These are phyloP conservation scores for Leptographium procerum DNA, from an alignment of 2,329 filamentous ascomycete genomes.

Conservation along the genomic window DNA sequence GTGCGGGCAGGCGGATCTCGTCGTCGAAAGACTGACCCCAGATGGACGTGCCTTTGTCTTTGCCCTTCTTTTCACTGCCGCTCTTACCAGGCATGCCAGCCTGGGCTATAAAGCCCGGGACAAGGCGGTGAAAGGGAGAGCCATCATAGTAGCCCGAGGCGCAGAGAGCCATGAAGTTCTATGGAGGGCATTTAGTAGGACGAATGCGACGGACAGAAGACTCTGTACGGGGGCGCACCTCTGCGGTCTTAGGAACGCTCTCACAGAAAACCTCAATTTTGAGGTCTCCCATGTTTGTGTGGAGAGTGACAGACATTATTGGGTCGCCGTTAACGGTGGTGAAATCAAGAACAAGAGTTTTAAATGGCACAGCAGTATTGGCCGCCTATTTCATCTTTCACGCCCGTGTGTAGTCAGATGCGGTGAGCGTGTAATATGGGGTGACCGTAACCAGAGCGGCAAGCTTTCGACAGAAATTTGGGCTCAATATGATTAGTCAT, in stretches of 20 bases:
- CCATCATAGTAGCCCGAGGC: constrained; percentile 65
- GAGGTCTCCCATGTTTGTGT: constrained; percentile 80
- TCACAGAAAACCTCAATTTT: constrained; percentile 97
- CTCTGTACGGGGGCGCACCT: constrained; percentile 37
- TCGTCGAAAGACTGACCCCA: constrained; percentile 67
- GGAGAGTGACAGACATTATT: constrained; percentile 58
- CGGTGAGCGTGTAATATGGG: background rate
- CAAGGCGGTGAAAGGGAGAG: constrained; percentile 70
- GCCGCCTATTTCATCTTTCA: background rate
- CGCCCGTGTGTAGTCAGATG: background rate
- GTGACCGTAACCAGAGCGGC: background rate
- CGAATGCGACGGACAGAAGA: background rate
- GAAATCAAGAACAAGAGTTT: too few species aligned
- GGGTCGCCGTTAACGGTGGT: background rate
- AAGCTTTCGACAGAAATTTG: background rate
- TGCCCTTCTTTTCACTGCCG: constrained; percentile 34
- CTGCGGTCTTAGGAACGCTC: constrained; percentile 81
- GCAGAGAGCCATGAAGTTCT: constrained; percentile 84
- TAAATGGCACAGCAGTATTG: too few species aligned
- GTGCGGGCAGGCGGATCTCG: constrained; percentile 56
- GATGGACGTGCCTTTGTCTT: constrained; percentile 51
- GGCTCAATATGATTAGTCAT: background rate
- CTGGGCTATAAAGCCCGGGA: constrained; percentile 72
- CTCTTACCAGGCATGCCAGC: constrained; percentile 45
- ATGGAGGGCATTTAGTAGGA: constrained; percentile 1